Base-by-base conservation (phyloP, 257 asterid species). In the Dorcoceras hygrometricum region DNA sequence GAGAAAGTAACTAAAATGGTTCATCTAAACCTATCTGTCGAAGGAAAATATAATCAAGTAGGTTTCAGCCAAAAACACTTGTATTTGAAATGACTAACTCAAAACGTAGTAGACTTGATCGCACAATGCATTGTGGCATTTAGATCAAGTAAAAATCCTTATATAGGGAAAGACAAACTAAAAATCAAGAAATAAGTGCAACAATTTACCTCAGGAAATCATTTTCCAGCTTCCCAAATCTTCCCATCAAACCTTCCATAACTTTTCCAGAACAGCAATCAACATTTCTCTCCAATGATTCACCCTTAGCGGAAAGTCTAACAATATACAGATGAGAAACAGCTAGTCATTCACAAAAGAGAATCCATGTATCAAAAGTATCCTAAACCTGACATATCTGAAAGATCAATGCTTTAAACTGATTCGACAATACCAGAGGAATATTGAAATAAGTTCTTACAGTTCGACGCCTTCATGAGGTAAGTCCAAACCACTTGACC, bases 161-260 rank as follows among this genome's bases (percentile, higher is more conserved):
- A 26, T 54, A 29, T 10, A 56, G 57, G 23, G 23, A 20, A 57
- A 22, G 10, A 34, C 60, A 32, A 34, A 32, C 63, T 3, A 28
- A 22, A 59, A 25, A 34, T 29, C 63, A 58, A 18, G 18, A 8
- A 48, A 55, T 46, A 71, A 53, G 36, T 60, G 56, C 62, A 8
- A 12, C 26, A 54, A 59, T 28, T 79, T 89, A 92, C 98, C 97
- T 84, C 68, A 58, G 62, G 60, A 86, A 86, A 68, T 80, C 89
- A 68, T 66, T 67, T 69, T 89, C 95, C 54, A 92, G 83, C 82
- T 70, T 84, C 78, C 62, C 81, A 22, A 81, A 75, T 87, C 78
- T 92, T 57, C 73, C 89, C 65, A 66, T 50, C 39, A 84, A 76
- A 65, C 78, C 89, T 70, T 79, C 75, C 7, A 71, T 31, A 48